Base-by-base conservation (phyloP, 2,329 filamentous ascomycete species). In the Fusarium liriodendri region DNA sequence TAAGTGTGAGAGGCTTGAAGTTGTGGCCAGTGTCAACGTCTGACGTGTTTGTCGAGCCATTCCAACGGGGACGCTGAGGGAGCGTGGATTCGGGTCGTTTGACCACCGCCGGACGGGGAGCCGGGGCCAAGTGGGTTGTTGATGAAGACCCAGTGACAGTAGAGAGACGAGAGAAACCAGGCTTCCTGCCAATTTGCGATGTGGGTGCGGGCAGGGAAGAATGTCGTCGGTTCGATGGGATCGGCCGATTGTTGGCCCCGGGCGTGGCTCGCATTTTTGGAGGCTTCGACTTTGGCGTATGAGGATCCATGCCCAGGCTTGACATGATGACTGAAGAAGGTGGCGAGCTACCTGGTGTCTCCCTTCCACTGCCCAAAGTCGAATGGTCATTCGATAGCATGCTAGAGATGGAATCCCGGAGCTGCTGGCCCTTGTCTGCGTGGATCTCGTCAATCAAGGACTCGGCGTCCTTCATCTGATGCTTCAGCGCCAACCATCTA, bases 341-440 rank as follows among this genome's bases (percentile, higher is more conserved):
- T 9, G 89, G 89, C 22, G 89, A 91, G 83, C 90, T 94, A 54
- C 91, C 90, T 0, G 92, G 92, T 0, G 92, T 94, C 37, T 92
- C 94, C 54, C 91, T 84, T 55, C 89, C 89, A 77, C 94, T 96
- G 71, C 88, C 91, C 11, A 89, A 84, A 3, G 92, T 89, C 2
- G 94, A 95, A 62, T 90, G 89, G 79, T 97, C 95, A 75, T 94
- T 94, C 2, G 94, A 97, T 5, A 97, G 87, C 82, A 98, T 94
- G 76, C 94, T 98, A 0, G 95, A 98, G 66, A 98, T 93, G 0
- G 96, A 98, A 81, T 98, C 96, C 55, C 96, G 90, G 58, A 98
- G 87, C 76, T 96, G 93, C 79, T 95, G 93, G 62, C 90, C 91
- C 73, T 88, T 89, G 61, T 90, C 89, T 9, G 84, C 83, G 59